These are phyloP conservation scores for Berberis thunbergii DNA, from an alignment of 164 flowering plant genomes.

Conservation along the genomic window DNA sequence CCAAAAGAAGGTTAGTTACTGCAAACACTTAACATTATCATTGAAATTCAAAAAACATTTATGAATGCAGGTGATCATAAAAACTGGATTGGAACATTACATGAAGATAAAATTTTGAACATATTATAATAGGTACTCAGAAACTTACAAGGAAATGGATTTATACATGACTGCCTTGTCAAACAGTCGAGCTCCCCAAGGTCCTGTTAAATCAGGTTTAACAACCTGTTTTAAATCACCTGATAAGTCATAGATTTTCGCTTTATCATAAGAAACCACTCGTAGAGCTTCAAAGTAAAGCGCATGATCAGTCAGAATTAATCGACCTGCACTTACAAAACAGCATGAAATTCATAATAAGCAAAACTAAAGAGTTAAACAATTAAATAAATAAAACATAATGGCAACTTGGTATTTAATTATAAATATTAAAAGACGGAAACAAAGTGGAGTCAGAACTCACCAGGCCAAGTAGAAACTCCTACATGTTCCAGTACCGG, in stretches of 20 bases:
- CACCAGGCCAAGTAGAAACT: constrained; percentile 93
- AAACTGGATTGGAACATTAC: not conserved
- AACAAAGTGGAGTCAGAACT: constrained; percentile 6
- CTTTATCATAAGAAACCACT: constrained; percentile 80
- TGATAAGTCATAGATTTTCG: constrained; percentile 67
- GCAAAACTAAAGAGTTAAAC: not conserved
- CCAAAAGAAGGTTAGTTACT: not conserved
- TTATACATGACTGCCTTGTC: constrained; percentile 87
- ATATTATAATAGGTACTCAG: not conserved
- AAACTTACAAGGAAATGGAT: constrained; percentile 69
- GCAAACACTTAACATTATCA: not conserved
- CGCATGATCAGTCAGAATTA: constrained; percentile 80
- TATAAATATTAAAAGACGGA: too few relatives aligned
- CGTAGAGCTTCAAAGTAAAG: constrained; percentile 81
- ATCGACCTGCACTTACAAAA: constrained; percentile 53
- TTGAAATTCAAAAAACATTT: not conserved
- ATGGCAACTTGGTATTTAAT: too few relatives aligned
- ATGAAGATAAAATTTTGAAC: not conserved
- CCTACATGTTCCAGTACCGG: constrained; percentile 96
- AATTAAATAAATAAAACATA: not conserved
- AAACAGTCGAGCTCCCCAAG: constrained; percentile 94
- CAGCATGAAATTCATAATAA: not conserved
- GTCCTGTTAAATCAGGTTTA: constrained; percentile 90
- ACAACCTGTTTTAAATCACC: constrained; percentile 77
- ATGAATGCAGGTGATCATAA: too few relatives aligned